Conservation (phyloP, 805 yeast genomes). For the Saturnispora halmiae region DNA sequence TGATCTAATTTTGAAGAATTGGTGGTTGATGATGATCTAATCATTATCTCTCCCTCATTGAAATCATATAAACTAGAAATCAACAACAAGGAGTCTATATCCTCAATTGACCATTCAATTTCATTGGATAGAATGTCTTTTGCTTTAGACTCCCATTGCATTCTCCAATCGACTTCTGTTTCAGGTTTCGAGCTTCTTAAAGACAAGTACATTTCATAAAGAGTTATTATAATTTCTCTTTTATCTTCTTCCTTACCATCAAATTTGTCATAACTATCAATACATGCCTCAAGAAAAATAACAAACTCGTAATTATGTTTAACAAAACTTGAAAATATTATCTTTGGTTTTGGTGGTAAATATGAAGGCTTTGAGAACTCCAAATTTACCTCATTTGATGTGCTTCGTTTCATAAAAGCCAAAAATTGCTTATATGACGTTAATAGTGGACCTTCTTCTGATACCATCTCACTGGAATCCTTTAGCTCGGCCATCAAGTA, state of each 20-base stretch:
- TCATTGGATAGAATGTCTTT: constrained; percentile 36
- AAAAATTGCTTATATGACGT: constrained; percentile 41
- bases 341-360: constrained; percentile 82
- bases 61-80: constrained; percentile 51
- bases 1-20: background rate
- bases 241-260: constrained; percentile 66
- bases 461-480: constrained; percentile 13
- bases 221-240: constrained; percentile 63
- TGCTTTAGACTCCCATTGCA: constrained; percentile 62
- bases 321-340: constrained; percentile 82
- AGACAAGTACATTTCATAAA: constrained; percentile 72
- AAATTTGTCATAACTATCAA: constrained; percentile 65
- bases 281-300: constrained; percentile 84
- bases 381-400: constrained; percentile 1
- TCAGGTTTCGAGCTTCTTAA: constrained; percentile 25
- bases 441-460: constrained; percentile 39
- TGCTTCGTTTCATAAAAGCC: constrained; percentile 24
- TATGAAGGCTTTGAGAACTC: constrained; percentile 45
- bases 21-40: constrained; percentile 18
- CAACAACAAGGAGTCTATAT: constrained; percentile 45
- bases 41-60: constrained; percentile 38
- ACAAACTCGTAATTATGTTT: constrained; percentile 83
- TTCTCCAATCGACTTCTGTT: constrained; percentile 27
- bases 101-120: constrained; percentile 38
- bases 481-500: constrained; percentile 10